Percentiles rank a stretch among this genome's conserved stretches.
phyloP scores from a whole-genome alignment of 768 basidiomycete genomes.

The Auricularia sp. region DNA sequence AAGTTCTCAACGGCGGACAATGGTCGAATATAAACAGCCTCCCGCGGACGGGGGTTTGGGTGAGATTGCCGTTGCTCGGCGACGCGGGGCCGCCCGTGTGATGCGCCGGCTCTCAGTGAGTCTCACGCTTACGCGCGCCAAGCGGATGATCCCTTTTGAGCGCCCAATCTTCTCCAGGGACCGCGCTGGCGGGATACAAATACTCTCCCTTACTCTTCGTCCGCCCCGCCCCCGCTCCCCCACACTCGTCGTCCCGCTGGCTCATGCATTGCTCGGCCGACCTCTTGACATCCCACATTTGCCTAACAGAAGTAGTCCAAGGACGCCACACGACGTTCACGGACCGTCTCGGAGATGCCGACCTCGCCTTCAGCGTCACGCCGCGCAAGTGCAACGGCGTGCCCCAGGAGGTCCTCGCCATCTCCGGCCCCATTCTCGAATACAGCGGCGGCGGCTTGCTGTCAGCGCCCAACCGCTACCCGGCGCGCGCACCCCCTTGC shows the following conservation, averaged over 20 bases:
- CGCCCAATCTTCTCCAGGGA: no score
- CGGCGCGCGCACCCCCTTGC: not conserved
- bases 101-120: no score
- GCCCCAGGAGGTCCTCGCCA: not conserved
- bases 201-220: no score
- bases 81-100: no score
- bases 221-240: not conserved
- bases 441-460: not conserved
- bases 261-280: not conserved
- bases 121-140: no score
- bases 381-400: not conserved
- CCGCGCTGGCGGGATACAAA: no score
- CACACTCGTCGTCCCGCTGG: not conserved
- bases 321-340: not conserved
- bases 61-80: no score
- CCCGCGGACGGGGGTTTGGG: no score
- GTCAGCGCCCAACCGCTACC: not conserved
- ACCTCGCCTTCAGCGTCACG: not conserved
- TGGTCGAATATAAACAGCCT: no score
- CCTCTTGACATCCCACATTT: not conserved
- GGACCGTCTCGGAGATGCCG: not conserved
- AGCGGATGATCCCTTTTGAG: no score
- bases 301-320: not conserved
- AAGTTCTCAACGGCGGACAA: no score
- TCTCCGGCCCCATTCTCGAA: not conserved